A percentile compares a stretch with the other conserved stretches of the same genome.
These are phyloP conservation scores for Thalassiosira ordinaria DNA, from an alignment of 352 stramenopile species.

Conservation along the genomic window DNA sequence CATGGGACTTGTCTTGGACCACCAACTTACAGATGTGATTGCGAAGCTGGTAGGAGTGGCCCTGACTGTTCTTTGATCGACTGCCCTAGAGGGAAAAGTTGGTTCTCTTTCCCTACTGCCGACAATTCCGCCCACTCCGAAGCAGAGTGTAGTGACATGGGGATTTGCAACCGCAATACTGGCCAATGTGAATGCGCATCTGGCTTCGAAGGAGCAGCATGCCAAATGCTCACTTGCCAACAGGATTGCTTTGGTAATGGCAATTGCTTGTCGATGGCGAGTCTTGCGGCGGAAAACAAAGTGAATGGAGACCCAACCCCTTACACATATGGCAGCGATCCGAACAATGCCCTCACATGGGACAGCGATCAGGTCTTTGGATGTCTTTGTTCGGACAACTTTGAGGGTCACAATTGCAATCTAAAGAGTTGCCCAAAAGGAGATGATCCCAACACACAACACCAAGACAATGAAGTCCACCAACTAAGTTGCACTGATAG, in stretches of 20 bases:
- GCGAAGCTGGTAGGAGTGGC: conserved; percentile 87
- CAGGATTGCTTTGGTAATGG: conserved; percentile 68
- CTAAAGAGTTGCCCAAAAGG: conserved; percentile 87
- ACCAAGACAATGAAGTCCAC: conserved; percentile 88
- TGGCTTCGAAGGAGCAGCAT: conserved; percentile 88
- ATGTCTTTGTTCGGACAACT: conserved; percentile 89
- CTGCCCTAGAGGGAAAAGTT: conserved; percentile 85
- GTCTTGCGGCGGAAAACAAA: conserved; percentile 42
- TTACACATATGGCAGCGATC: conserved; percentile 77
- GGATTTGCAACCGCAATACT: conserved; percentile 87
- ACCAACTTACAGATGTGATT: conserved; percentile 80
- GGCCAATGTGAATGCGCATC: conserved; percentile 89
- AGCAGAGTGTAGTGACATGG: conserved; percentile 89
- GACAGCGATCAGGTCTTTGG: conserved; percentile 86
- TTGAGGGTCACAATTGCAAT: conserved; percentile 88
- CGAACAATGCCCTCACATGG: conserved; percentile 83
- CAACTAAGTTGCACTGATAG: conserved; percentile 87
- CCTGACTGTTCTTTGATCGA: conserved; percentile 89
- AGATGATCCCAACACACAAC: conserved; percentile 88
- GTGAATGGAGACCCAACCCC: conserved; percentile 79
- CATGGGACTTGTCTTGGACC: conserved; percentile 74
- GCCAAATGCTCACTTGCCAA: conserved; percentile 80
- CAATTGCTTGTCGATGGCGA: conserved; percentile 61
- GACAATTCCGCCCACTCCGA: conserved; percentile 73
- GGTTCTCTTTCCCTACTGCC: conserved; percentile 81